These are phyloP conservation scores for Microcos paniculata DNA, from an alignment of 345 rosid genomes.

Conservation along the genomic window DNA sequence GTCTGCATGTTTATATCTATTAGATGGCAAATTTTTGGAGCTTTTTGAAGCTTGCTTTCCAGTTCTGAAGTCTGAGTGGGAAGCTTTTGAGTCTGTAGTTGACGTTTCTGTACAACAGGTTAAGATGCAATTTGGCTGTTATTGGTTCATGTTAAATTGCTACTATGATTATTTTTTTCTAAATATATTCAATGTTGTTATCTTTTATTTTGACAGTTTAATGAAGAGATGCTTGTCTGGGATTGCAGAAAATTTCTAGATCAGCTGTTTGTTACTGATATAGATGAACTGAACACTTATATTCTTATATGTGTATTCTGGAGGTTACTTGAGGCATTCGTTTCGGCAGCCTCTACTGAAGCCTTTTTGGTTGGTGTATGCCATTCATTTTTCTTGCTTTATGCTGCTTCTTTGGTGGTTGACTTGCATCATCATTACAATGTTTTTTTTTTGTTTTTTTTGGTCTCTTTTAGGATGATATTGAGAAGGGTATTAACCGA, in stretches of 20 bases:
- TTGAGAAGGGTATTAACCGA: conserved; percentile 38
- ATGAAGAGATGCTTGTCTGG: conserved; percentile 42
- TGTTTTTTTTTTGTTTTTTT: background rate
- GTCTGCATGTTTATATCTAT: conserved; percentile 27
- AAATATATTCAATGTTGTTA: background rate
- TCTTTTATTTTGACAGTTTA: conserved; percentile 39
- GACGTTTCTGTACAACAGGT: conserved; percentile 56
- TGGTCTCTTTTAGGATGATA: conserved; percentile 44
- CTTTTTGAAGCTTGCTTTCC: conserved; percentile 72
- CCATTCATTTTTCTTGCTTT: conserved; percentile 20
- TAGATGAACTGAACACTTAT: conserved; percentile 43
- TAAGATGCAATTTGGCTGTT: conserved; percentile 18
- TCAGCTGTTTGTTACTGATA: conserved; percentile 50
- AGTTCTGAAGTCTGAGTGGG: conserved; percentile 72
- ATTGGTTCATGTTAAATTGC: conserved; percentile 16
- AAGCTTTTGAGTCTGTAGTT: conserved; percentile 37
- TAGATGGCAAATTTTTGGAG: conserved; percentile 46
- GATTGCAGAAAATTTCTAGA: conserved; percentile 60
- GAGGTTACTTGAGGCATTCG: conserved; percentile 58
- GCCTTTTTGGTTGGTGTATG: conserved; percentile 48
- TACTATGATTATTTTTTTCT: conserved; percentile 3
- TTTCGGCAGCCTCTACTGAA: conserved; percentile 36
- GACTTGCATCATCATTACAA: background rate
- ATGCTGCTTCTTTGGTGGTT: conserved; percentile 3
- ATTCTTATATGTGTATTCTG: conserved; percentile 64